Evolutionary conservation across 257 asterid species (phyloP), one percentile per base, ranked within the genome.

Genomic region (Verbascum thapsus): DNA sequence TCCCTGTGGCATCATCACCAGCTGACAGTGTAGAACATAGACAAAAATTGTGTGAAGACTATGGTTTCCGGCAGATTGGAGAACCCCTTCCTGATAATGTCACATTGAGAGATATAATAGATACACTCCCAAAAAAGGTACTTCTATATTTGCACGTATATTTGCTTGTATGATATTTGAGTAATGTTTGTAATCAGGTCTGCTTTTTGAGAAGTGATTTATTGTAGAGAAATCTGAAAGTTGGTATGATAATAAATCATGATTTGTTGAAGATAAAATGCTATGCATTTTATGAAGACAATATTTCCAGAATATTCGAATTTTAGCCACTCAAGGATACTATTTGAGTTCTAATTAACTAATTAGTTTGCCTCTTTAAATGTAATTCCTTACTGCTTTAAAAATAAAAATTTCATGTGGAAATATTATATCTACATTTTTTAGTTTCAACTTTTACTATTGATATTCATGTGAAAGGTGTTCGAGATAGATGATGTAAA

Each of bases 121-220:
- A 90, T 10, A 85, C 95, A 10, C 88, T 94, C 66, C 97, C 99
- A 1, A 87, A 76, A 66, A 85, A 94, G 96, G 99, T 87, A 62
- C 43, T 32, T 61, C 22, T 61, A 19, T 17, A 10, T 40, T 47
- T 10, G 37, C 66, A 32, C 18, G 47, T 37, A 2, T 8, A 17
- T 45, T 34, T 64, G 20, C 6, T 7, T 5, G 32, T 26, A 2
- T 26, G 32, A 5, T 69, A 13, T 40, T 11, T 40, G 48, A 4
- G 2, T 23, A 7, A 16, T 40, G 54, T 45, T 49, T 49, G 13
- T 22, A 30, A 26, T 26, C 32, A 26, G 3, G 2, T 26, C 32
- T 26, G 32, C 32, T 26, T 26, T 26, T 26, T 2, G 32, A 26
- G 32, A 26, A 26, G 32, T 26, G 32, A 26, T 26, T 26, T 26